These are phyloP conservation scores for Ammopiptanthus mongolicus DNA, from an alignment of 306 rosid species.

Conservation along the genomic window DNA sequence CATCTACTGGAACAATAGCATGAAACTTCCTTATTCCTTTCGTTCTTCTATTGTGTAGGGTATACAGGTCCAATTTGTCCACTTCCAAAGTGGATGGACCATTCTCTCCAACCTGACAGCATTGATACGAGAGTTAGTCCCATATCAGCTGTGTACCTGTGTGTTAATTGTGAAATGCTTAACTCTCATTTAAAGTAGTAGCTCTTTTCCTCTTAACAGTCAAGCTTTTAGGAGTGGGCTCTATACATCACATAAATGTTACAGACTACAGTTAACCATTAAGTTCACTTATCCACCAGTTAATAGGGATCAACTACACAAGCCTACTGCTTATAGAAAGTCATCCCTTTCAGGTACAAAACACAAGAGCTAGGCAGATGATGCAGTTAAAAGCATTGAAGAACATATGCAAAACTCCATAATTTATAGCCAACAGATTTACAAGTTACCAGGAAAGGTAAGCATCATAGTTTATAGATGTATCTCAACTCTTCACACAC, in stretches of 20 bases:
- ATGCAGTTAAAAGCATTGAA: neutral
- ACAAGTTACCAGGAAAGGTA: neutral
- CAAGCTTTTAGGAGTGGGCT: neutral
- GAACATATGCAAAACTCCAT: neutral
- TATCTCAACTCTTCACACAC: constrained; percentile 6
- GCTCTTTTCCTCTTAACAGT: neutral
- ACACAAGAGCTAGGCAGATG: neutral
- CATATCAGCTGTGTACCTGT: neutral
- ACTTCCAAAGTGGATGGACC: neutral
- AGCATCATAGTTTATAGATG: neutral
- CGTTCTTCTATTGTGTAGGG: neutral
- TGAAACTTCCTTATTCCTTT: neutral
- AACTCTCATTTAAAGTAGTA: neutral
- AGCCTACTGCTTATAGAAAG: neutral
- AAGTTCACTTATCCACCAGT: neutral
- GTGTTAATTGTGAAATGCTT: neutral
- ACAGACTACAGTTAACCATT: neutral
- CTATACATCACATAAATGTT: neutral
- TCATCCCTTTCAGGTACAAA: neutral
- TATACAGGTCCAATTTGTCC: neutral
- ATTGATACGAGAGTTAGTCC: neutral
- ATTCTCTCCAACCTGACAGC: neutral
- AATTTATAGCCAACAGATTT: neutral
- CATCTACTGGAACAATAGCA: neutral
- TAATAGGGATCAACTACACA: neutral